Evolutionary conservation across 2,329 filamentous ascomycete species (phyloP), one percentile per base, ranked within the genome.

Genomic region (Keithomyces neogunnii): DNA sequence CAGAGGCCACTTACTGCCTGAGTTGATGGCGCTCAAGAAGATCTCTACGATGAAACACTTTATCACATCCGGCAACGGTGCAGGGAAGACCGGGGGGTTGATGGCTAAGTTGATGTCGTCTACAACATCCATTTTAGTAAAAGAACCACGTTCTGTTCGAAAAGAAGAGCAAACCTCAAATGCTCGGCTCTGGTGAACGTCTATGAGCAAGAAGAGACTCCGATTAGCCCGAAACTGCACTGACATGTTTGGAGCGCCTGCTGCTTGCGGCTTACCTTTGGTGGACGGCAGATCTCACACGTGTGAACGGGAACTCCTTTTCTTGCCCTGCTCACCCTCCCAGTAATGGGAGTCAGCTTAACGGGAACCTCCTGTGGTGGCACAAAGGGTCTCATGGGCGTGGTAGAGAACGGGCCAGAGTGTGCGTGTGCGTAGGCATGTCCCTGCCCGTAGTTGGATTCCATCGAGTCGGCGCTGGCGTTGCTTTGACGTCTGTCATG

Each of bases 171-270:
- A 55, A 62, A 83, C 80, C 78, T 78, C 42, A 84, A 65, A 64
- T 84, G 81, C 60, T 84, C 80, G 32, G 80, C 81, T 60, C 81
- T 71, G 10, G 80, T 82, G 55, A 84, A 84, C 2, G 77, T 82
- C 80, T 83, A 52, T 3, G 19, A 19, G 19, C 19, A 19, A 19
- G 7, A 19, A 19, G 46, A 36, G 13, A 45, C 57, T 43, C 26
- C 29, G 53, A 28, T 57, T 46, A 57, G 55, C 8, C 43, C 38
- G 45, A 35, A 29, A 39, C 31, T 26, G 28, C 11, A 35, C 19
- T 5, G 3, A 48, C 26, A 8, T 28, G 4, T 33, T 6, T 4
- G 30, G 13, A 5, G 39, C 33, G 33, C 11, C 7, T 42, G 5
- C 3, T 30, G 43, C 36, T 39, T 38, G 50, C 43, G 60, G 52